These are phyloP conservation scores for Vitis hybrid DNA, from an alignment of 177 flowering plant genomes.

Conservation along the genomic window DNA sequence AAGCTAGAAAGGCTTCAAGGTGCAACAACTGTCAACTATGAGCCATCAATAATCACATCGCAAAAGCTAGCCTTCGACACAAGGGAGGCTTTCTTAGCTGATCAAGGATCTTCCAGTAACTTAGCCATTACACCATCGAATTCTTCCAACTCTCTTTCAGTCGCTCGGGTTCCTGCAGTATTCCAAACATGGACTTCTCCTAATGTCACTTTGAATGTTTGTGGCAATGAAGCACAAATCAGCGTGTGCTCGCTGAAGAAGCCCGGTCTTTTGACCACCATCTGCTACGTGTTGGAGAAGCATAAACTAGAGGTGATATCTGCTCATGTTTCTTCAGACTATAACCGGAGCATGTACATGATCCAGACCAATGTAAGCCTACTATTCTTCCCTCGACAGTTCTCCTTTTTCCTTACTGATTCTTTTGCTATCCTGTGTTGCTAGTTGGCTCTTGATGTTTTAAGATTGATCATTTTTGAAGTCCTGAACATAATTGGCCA, in stretches of 20 bases:
- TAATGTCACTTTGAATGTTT: slow-evolving; percentile 58
- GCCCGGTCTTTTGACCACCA: slow-evolving; percentile 47
- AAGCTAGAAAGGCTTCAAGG: slow-evolving; percentile 53
- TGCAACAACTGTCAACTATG: slow-evolving; percentile 7
- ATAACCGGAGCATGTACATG: slow-evolving; percentile 50
- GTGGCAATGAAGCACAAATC: slow-evolving; percentile 72
- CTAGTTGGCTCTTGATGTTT: too few species aligned
- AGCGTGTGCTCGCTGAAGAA: slow-evolving; percentile 54
- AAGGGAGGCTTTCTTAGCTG: slow-evolving; percentile 64
- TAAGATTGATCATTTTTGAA: too few species aligned
- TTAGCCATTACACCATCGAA: background rate
- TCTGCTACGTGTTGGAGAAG: slow-evolving; percentile 63
- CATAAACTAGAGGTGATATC: slow-evolving; percentile 57
- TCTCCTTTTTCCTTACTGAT: background rate
- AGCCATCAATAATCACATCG: slow-evolving; percentile 15
- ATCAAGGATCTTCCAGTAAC: slow-evolving; percentile 40
- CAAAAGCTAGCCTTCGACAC: slow-evolving; percentile 17
- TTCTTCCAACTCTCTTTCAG: slow-evolving; percentile 5
- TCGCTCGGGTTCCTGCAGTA: slow-evolving; percentile 22
- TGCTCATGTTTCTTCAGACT: slow-evolving; percentile 56
- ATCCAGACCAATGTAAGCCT: slow-evolving; percentile 71
- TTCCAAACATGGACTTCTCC: slow-evolving; percentile 72
- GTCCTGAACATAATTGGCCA: too few species aligned
- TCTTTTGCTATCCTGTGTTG: too few species aligned
- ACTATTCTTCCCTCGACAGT: background rate